Percentiles rank a stretch among this genome's conserved stretches.
phyloP scores from a whole-genome alignment of 805 yeast genomes.

The Lipomyces spencermartinsiae region DNA sequence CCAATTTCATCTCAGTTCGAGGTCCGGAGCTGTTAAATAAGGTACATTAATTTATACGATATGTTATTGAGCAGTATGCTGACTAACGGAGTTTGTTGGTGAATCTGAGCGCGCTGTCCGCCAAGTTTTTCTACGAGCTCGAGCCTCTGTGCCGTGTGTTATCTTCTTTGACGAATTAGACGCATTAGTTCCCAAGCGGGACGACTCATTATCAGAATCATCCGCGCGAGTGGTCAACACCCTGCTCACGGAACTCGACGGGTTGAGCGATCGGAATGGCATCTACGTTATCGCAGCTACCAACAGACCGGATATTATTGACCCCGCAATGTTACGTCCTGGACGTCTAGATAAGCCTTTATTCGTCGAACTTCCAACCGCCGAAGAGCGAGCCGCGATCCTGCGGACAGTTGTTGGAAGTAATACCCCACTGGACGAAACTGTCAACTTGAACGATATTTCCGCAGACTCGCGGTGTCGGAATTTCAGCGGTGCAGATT shows the following conservation, averaged over 20 bases:
- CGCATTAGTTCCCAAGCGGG: constrained; percentile 94
- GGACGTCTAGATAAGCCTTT: constrained; percentile 94
- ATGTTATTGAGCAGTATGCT: not conserved
- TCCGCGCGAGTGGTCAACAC: constrained; percentile 95
- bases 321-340: constrained; percentile 96
- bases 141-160: constrained; percentile 92
- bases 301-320: constrained; percentile 97
- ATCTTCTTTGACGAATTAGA: constrained; percentile 96
- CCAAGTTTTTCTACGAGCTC: constrained; percentile 89
- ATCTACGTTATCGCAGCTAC: constrained; percentile 97
- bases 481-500: constrained; percentile 95
- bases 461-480: constrained; percentile 81
- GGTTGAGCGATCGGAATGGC: constrained; percentile 89
- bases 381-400: constrained; percentile 80
- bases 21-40: constrained; percentile 96
- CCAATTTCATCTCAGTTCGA: constrained; percentile 92
- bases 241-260: constrained; percentile 90
- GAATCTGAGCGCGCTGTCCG: constrained; percentile 94
- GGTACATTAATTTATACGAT: constrained; percentile 16
- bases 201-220: constrained; percentile 83
- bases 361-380: constrained; percentile 85
- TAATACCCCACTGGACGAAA: constrained; percentile 71
- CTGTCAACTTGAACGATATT: constrained; percentile 65
- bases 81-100: constrained; percentile 68
- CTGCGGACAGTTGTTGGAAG: constrained; percentile 70